A percentile compares a stretch with the other conserved stretches of the same genome.
Conservation (phyloP, 495 filamentous ascomycete species). For the Xylaria nigripes region DNA sequence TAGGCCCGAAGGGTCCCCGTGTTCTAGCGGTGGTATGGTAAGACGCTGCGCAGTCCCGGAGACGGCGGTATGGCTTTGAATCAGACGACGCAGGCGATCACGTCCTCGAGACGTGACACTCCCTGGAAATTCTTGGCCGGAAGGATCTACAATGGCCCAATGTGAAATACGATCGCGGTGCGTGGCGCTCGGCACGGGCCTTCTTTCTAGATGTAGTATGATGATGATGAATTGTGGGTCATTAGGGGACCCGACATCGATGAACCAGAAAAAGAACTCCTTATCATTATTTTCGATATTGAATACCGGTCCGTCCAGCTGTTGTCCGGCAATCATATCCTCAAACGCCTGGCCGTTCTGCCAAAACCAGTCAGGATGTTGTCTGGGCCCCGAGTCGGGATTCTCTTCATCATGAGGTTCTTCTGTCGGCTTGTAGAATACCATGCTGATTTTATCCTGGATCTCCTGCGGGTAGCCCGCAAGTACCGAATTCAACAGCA, state of each 20-base stretch:
- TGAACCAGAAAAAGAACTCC: background rate
- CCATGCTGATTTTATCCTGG: background rate
- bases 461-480: background rate
- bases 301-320: background rate
- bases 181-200: background rate
- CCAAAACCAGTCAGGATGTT: conserved; percentile 1
- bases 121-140: background rate
- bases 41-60: background rate
- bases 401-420: too few species aligned
- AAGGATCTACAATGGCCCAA: background rate
- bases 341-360: background rate
- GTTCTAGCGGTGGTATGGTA: background rate
- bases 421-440: too few species aligned
- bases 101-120: background rate
- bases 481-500: background rate
- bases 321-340: background rate
- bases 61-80: background rate
- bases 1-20: background rate
- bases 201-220: background rate
- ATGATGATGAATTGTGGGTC: background rate
- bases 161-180: background rate
- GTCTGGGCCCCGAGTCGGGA: too few species aligned
- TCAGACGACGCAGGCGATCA: background rate
- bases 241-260: background rate
- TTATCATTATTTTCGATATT: background rate